phyloP scores from a whole-genome alignment of 2,329 filamentous ascomycete genomes.

The Hypoxylon sp. region DNA sequence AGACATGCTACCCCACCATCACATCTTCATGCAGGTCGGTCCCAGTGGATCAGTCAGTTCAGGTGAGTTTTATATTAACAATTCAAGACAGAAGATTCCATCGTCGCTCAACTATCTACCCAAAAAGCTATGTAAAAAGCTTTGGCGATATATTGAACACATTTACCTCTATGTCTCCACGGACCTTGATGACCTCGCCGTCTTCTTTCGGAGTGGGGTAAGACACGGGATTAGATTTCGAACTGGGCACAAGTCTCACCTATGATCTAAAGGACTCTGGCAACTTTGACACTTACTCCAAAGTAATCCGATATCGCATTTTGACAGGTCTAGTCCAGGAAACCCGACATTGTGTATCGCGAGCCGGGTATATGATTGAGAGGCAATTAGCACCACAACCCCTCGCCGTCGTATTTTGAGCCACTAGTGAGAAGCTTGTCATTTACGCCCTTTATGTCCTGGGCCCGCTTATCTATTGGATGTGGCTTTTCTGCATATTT shows the following conservation, averaged over 20 bases:
- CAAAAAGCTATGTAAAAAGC: no score
- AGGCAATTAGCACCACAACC: neutral
- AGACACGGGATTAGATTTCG: neutral
- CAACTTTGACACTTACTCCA: no score
- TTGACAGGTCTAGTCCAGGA: neutral
- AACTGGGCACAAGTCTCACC: neutral
- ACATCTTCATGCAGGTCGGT: neutral
- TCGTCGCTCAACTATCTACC: neutral
- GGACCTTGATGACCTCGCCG: slow-evolving; percentile 3
- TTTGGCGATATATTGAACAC: no score
- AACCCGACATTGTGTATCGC: no score
- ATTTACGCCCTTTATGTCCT: neutral
- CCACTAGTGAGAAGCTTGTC: neutral
- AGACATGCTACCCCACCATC: slow-evolving; percentile 1
- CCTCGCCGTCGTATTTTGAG: neutral
- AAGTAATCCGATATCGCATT: neutral
- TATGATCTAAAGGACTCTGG: neutral
- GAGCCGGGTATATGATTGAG: neutral
- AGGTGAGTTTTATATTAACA: neutral
- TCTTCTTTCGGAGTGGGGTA: slow-evolving; percentile 1
- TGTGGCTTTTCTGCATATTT: no score
- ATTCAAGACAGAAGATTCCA: slow-evolving; percentile 6
- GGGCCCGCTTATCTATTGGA: neutral
- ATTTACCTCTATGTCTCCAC: neutral
- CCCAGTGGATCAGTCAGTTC: neutral